Evolutionary conservation across 805 yeast genomes (phyloP).

Genomic region (Metschnikowia rubicola): DNA sequence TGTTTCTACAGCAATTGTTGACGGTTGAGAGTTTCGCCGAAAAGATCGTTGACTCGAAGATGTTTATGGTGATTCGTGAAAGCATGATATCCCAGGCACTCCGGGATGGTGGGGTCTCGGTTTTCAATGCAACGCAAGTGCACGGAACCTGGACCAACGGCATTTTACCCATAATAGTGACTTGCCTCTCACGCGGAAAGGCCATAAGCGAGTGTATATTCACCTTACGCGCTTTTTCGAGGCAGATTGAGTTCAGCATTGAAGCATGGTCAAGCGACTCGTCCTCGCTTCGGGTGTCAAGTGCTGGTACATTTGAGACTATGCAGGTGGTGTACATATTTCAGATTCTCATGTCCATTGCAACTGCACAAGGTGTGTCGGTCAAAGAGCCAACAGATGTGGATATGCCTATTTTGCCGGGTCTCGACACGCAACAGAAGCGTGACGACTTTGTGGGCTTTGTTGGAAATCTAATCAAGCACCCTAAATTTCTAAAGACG

Average conservation of each 20-base stretch:
- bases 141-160: slow-evolving; percentile 89
- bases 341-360: slow-evolving; percentile 51
- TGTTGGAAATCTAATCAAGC: slow-evolving; percentile 71
- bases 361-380: slow-evolving; percentile 46
- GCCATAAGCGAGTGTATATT: slow-evolving; percentile 58
- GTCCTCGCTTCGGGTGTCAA: slow-evolving; percentile 35
- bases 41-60: slow-evolving; percentile 57
- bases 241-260: slow-evolving; percentile 62
- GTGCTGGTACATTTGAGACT: slow-evolving; percentile 39
- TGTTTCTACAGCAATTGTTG: slow-evolving; percentile 67
- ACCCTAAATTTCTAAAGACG: slow-evolving; percentile 78
- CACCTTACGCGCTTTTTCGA: slow-evolving; percentile 58
- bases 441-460: slow-evolving; percentile 58
- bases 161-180: slow-evolving; percentile 61
- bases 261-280: slow-evolving; percentile 66
- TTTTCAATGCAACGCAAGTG: slow-evolving; percentile 50
- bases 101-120: slow-evolving; percentile 60
- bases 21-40: slow-evolving; percentile 62
- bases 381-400: slow-evolving; percentile 13
- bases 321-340: slow-evolving; percentile 63
- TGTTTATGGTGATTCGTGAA: slow-evolving; percentile 64
- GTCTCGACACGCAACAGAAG: slow-evolving; percentile 57
- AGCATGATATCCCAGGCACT: slow-evolving; percentile 67
- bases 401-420: slow-evolving; percentile 46
- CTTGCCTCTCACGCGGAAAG: slow-evolving; percentile 61